phyloP scores from a whole-genome alignment of 768 basidiomycete genomes.

The Pisolithus sp. region DNA sequence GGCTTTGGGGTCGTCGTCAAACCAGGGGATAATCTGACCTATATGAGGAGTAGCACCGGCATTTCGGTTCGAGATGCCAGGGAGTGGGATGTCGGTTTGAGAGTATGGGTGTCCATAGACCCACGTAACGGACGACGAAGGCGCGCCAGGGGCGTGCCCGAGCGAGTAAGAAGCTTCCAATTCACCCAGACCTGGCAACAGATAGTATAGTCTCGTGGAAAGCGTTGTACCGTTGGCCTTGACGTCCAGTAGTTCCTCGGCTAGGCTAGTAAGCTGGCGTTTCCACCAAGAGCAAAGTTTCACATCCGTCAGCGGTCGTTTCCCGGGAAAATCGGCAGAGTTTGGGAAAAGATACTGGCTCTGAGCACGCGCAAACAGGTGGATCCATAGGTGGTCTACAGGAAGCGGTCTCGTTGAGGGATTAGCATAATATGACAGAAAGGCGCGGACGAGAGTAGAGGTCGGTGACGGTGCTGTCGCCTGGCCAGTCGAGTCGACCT shows the following conservation, averaged over 20 bases:
- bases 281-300: slow-evolving; percentile 93
- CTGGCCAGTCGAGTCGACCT: slow-evolving; percentile 91
- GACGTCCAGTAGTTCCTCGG: slow-evolving; percentile 28
- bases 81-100: slow-evolving; percentile 33
- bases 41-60: slow-evolving; percentile 32
- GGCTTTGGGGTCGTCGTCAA: slow-evolving; percentile 96
- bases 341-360: slow-evolving; percentile 92
- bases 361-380: slow-evolving; percentile 88
- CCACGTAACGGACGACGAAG: slow-evolving; percentile 39
- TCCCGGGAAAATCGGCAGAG: slow-evolving; percentile 61
- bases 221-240: slow-evolving; percentile 2
- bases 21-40: slow-evolving; percentile 76
- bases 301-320: slow-evolving; percentile 70
- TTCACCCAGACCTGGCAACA: slow-evolving; percentile 66
- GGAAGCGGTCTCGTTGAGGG: slow-evolving; percentile 55
- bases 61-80: slow-evolving; percentile 38
- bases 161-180: slow-evolving; percentile 61
- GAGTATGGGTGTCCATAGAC: slow-evolving; percentile 76
- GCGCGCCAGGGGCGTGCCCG: slow-evolving; percentile 28
- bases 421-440: slow-evolving; percentile 60
- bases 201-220: slow-evolving; percentile 41
- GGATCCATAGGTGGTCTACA: slow-evolving; percentile 63
- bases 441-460: slow-evolving; percentile 53
- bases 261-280: slow-evolving; percentile 56
- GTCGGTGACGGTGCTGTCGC: slow-evolving; percentile 60